A percentile compares a stretch with the other conserved stretches of the same genome.
These are phyloP conservation scores for Ceratocystis papillata DNA, from an alignment of 2,329 filamentous ascomycete species.

Conservation along the genomic window DNA sequence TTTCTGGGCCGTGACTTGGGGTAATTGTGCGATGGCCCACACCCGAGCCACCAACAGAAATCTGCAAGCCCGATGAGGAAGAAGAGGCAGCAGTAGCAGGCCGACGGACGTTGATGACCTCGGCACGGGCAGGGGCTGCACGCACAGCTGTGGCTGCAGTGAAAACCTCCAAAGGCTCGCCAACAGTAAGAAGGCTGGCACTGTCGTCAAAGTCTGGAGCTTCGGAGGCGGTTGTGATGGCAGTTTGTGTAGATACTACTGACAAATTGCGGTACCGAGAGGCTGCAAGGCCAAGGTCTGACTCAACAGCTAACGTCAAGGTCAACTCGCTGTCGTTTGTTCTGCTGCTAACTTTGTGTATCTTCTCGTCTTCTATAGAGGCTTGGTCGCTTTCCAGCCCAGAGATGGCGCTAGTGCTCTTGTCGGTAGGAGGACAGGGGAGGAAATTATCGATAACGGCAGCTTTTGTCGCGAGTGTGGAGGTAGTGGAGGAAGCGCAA, in stretches of 20 bases:
- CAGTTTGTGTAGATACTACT: background rate
- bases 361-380: background rate
- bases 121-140: conserved; percentile 19
- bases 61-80: background rate
- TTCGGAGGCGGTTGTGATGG: conserved; percentile 3
- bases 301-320: background rate
- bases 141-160: conserved; percentile 20
- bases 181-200: conserved; percentile 16
- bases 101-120: conserved; percentile 23
- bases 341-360: background rate
- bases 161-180: conserved; percentile 16
- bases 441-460: background rate
- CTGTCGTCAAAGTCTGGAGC: conserved; percentile 13
- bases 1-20: background rate
- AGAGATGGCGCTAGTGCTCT: background rate
- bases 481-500: background rate
- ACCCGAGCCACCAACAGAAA: background rate
- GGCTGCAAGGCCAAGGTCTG: conserved; percentile 12
- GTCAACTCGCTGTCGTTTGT: background rate
- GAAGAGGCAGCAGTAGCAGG: background rate
- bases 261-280: background rate
- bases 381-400: conserved; percentile 1
- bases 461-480: background rate
- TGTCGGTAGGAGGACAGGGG: background rate
- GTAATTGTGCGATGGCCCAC: background rate